Evolutionary conservation across 2,329 filamentous ascomycete genomes (phyloP).

Genomic region (Microsporum ferrugineum): DNA sequence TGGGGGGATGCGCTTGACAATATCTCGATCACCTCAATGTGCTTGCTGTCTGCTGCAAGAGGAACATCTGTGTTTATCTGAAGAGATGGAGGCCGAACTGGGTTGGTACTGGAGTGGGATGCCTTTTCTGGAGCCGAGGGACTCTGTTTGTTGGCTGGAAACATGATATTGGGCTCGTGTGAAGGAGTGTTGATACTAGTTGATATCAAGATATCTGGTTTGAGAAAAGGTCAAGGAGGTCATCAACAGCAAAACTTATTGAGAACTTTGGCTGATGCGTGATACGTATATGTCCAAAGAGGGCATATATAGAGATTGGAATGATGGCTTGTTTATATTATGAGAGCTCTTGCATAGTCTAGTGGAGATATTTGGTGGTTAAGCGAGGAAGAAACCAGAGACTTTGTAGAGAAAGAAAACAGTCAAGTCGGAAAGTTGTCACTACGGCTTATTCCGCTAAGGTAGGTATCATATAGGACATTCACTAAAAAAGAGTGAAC

Average conservation of each 20-base stretch:
- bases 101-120: not conserved
- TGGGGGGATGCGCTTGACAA: slow-evolving; percentile 5
- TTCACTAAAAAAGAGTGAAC: not conserved
- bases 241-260: not conserved
- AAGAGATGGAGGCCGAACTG: not conserved
- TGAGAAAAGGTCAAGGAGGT: not conserved
- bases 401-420: not conserved
- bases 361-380: not conserved
- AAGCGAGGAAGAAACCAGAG: slow-evolving; percentile 2
- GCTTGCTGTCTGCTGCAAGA: not conserved
- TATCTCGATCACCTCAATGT: slow-evolving; percentile 5
- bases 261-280: not conserved
- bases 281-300: not conserved
- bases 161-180: not conserved
- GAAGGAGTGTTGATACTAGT: not conserved
- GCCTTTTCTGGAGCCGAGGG: not conserved
- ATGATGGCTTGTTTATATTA: not conserved
- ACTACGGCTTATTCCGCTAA: slow-evolving; percentile 1
- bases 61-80: not conserved
- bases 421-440: not conserved
- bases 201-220: not conserved
- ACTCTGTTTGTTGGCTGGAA: not conserved
- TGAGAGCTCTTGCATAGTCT: not conserved
- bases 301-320: not conserved
- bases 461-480: not conserved